Evolutionary conservation across 1,139 yeast species (phyloP).

Genomic region (Scheffersomyces lignicola): DNA sequence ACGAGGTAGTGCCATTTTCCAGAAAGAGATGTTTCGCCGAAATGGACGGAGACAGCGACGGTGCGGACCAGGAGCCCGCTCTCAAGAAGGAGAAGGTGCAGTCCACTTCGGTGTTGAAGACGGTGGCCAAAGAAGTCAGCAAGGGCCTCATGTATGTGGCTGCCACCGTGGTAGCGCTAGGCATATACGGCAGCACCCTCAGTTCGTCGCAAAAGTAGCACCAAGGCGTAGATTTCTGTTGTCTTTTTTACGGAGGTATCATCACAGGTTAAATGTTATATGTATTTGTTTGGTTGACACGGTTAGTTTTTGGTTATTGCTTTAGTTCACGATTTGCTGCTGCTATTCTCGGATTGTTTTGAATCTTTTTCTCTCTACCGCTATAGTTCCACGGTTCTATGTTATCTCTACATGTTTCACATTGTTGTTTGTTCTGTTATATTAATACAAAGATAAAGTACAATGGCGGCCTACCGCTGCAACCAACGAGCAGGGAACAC

Average conservation of each 20-base stretch:
- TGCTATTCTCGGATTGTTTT: background rate
- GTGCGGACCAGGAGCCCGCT: constrained; percentile 7
- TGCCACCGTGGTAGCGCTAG: constrained; percentile 41
- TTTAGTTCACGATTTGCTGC: background rate
- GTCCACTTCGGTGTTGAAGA: constrained; percentile 14
- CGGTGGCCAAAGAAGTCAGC: constrained; percentile 31
- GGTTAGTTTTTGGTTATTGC: background rate
- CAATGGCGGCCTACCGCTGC: no score
- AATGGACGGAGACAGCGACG: constrained; percentile 1
- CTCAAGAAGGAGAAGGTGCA: constrained; percentile 11
- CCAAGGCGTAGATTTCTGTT: background rate
- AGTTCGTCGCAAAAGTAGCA: constrained; percentile 7
- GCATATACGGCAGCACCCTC: constrained; percentile 33
- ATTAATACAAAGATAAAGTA: constrained; percentile 6
- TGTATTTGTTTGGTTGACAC: background rate
- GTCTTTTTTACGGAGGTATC: background rate
- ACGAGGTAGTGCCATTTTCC: no score
- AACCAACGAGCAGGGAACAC: no score
- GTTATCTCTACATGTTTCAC: background rate
- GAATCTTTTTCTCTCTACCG: background rate
- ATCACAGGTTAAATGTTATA: background rate
- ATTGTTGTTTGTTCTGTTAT: constrained; percentile 3
- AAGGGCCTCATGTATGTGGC: constrained; percentile 36
- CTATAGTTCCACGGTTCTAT: background rate
- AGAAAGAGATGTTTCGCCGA: constrained; percentile 1